phyloP scores from a whole-genome alignment of 139 green algal species.

The Picochlorum sp. region DNA sequence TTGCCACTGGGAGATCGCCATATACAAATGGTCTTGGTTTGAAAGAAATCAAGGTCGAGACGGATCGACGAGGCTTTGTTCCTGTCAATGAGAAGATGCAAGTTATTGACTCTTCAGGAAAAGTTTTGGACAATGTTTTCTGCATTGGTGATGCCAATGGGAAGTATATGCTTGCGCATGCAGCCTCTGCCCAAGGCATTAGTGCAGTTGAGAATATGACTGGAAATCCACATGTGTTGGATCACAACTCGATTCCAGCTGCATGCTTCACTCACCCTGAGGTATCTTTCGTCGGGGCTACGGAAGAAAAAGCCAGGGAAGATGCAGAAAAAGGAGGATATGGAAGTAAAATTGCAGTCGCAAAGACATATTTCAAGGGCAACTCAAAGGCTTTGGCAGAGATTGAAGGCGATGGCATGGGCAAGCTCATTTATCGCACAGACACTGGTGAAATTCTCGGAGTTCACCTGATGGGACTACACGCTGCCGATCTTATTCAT shows the following conservation, averaged over 20 bases:
- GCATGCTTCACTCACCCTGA: conserved; percentile 99
- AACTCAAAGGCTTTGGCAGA: conserved; percentile 97
- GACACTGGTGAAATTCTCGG: conserved; percentile 96
- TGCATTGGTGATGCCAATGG: conserved; percentile 99
- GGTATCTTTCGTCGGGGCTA: conserved; percentile 91
- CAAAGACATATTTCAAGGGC: conserved; percentile 98
- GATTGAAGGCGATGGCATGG: conserved; percentile 94
- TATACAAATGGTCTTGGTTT: conserved; percentile 86
- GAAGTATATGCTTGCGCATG: conserved; percentile 88
- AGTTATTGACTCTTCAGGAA: conserved; percentile 54
- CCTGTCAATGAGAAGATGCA: conserved; percentile 93
- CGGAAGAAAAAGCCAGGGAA: conserved; percentile 84
- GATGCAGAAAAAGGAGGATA: conserved; percentile 82
- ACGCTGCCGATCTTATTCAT: conserved; percentile 98
- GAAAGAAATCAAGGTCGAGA: conserved; percentile 53
- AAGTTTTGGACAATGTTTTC: conserved; percentile 71
- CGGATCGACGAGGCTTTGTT: conserved; percentile 86
- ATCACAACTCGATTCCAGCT: conserved; percentile 87
- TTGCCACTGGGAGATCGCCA: conserved; percentile 83
- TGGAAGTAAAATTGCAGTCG: conserved; percentile 59
- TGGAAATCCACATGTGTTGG: conserved; percentile 76
- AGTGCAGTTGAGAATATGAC: conserved; percentile 89
- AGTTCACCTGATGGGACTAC: conserved; percentile 89
- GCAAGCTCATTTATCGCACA: conserved; percentile 94
- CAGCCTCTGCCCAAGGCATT: conserved; percentile 82